Conservation (phyloP, 148 eudicot genomes). For the Rhododendron henanense region DNA sequence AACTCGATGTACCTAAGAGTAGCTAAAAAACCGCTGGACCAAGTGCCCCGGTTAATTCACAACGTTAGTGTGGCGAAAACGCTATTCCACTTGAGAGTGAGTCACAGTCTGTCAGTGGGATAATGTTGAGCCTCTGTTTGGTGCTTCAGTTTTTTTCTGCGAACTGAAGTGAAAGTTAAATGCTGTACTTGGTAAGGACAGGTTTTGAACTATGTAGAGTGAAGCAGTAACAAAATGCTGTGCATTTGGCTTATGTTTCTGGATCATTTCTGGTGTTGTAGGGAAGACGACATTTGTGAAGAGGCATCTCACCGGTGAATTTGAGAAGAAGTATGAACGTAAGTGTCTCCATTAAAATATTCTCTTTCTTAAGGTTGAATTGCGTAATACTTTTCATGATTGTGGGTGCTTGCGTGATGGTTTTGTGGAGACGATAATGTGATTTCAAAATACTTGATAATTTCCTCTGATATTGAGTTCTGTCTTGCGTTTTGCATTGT, state of each 20-base stretch:
- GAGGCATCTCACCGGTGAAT: slow-evolving; percentile 17
- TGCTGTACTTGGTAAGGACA: neutral
- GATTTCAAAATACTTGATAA: neutral
- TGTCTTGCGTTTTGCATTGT: neutral
- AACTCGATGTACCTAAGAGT: neutral
- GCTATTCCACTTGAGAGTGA: neutral
- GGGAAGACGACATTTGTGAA: slow-evolving; percentile 17
- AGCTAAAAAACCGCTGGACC: neutral
- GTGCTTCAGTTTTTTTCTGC: neutral
- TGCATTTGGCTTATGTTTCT: neutral
- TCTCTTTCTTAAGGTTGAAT: neutral
- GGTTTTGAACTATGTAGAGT: neutral
- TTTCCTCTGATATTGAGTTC: neutral
- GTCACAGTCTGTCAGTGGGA: neutral
- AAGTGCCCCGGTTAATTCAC: neutral
- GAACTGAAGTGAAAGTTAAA: neutral
- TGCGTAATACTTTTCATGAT: neutral
- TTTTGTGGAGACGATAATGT: neutral
- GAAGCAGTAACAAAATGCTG: neutral
- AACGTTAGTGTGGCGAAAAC: neutral
- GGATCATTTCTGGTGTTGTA: neutral
- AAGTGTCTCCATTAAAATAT: neutral
- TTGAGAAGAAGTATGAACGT: slow-evolving; percentile 24
- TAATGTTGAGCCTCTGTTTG: neutral
- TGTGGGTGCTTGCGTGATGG: neutral